phyloP scores from a whole-genome alignment of 2,329 filamentous ascomycete species.

The Microcyclospora pomicola region DNA sequence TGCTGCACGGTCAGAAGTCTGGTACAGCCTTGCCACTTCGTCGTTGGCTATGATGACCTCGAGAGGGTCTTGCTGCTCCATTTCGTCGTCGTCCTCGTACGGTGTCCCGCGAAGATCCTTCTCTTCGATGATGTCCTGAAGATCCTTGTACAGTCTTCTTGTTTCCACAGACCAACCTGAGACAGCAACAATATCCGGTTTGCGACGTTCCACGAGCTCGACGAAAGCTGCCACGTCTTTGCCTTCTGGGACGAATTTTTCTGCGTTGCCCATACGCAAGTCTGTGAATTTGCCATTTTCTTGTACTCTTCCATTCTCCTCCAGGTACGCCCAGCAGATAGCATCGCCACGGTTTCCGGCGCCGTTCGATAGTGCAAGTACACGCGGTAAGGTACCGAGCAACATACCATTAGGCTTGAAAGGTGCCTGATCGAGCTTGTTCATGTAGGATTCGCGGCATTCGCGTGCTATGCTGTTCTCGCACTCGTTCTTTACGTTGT shows the following conservation, averaged over 20 bases:
- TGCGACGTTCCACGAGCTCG: slow-evolving; percentile 63
- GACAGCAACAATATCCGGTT: slow-evolving; percentile 80
- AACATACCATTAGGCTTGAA: slow-evolving; percentile 91
- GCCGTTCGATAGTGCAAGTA: slow-evolving; percentile 77
- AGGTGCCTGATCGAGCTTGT: slow-evolving; percentile 85
- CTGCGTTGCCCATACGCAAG: slow-evolving; percentile 49
- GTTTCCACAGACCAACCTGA: slow-evolving; percentile 83
- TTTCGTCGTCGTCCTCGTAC: slow-evolving; percentile 81
- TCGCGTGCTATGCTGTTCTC: slow-evolving; percentile 82
- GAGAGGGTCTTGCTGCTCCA: slow-evolving; percentile 61
- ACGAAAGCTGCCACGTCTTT: slow-evolving; percentile 56
- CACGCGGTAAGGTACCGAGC: slow-evolving; percentile 73
- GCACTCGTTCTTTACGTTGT: slow-evolving; percentile 83
- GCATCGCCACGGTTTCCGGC: slow-evolving; percentile 67
- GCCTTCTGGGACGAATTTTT: slow-evolving; percentile 54
- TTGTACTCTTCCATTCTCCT: slow-evolving; percentile 77
- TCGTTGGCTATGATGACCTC: slow-evolving; percentile 91
- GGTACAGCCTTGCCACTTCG: slow-evolving; percentile 91
- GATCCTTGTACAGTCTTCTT: slow-evolving; percentile 64
- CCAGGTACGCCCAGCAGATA: slow-evolving; percentile 81
- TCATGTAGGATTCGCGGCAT: slow-evolving; percentile 78
- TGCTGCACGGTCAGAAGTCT: slow-evolving; percentile 68
- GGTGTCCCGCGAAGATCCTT: slow-evolving; percentile 64
- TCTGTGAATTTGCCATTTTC: slow-evolving; percentile 83
- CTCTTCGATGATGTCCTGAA: slow-evolving; percentile 65